Evolutionary conservation across 106 monocot genomes (phyloP).

Genomic region (Dendrobium chrysotoxum): DNA sequence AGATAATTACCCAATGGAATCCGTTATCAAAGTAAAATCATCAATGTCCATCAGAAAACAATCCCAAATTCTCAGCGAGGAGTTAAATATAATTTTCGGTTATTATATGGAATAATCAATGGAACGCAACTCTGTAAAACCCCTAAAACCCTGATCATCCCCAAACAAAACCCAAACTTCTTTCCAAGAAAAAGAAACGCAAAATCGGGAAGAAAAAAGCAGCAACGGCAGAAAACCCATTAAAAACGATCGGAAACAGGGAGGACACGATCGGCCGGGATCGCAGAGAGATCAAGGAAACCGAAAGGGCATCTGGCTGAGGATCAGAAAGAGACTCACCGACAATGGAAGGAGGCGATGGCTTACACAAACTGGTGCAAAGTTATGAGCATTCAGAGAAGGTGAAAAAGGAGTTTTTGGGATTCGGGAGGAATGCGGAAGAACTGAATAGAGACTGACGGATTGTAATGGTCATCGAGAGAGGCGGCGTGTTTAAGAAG

Average conservation of each 20-base stretch:
- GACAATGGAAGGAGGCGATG: background rate
- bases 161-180: slow-evolving; percentile 1
- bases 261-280: background rate
- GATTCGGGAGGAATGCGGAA: slow-evolving; percentile 1
- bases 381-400: background rate
- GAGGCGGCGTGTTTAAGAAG: background rate
- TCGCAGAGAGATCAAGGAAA: background rate
- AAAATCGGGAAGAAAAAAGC: background rate
- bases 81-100: background rate
- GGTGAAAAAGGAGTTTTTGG: slow-evolving; percentile 10
- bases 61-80: background rate
- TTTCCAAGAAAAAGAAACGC: background rate
- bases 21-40: background rate
- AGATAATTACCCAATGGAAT: background rate
- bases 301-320: background rate
- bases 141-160: slow-evolving; percentile 14
- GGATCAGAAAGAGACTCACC: slow-evolving; percentile 10
- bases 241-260: background rate
- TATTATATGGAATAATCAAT: background rate
- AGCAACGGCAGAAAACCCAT: background rate
- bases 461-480: background rate
- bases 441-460: background rate
- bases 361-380: background rate
- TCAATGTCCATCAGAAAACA: background rate
- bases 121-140: slow-evolving; percentile 7